Conservation (phyloP, 2,329 filamentous ascomycete species). For the Myriosclerotinia scirpicola region DNA sequence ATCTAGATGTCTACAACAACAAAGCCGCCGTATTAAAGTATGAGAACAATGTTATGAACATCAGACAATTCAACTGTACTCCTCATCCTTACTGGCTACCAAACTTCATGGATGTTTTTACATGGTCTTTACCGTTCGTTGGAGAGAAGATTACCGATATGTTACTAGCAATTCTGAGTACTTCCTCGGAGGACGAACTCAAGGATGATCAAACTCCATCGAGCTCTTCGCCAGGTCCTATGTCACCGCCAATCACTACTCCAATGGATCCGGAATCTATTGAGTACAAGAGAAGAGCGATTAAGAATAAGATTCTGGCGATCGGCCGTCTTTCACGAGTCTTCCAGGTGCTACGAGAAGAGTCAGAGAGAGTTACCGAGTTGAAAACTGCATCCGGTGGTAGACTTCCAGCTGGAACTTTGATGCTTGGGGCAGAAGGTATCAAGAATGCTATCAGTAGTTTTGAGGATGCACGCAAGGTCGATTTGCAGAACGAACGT, state of each 20-base stretch:
- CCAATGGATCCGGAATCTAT: conserved; percentile 74
- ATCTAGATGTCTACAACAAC: conserved; percentile 99
- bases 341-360: conserved; percentile 96
- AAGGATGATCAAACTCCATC: conserved; percentile 81
- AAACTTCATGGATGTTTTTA: conserved; percentile 99
- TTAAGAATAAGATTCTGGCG: conserved; percentile 99
- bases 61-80: conserved; percentile 98
- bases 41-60: conserved; percentile 99
- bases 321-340: conserved; percentile 95
- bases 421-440: conserved; percentile 97
- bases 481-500: conserved; percentile 94
- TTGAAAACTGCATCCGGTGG: conserved; percentile 96
- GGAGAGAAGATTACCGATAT: conserved; percentile 99
- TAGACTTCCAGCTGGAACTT: conserved; percentile 86
- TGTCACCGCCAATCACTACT: conserved; percentile 67
- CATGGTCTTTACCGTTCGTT: conserved; percentile 98
- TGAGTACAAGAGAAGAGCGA: conserved; percentile 91
- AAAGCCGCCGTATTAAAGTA: conserved; percentile 99
- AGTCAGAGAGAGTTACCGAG: conserved; percentile 94
- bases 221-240: conserved; percentile 58
- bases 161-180: conserved; percentile 97
- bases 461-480: conserved; percentile 95
- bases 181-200: conserved; percentile 97
- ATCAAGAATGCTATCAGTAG: conserved; percentile 98
- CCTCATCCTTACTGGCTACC: conserved; percentile 99